Percentiles rank a stretch among this genome's conserved stretches.
phyloP scores from a whole-genome alignment of 768 basidiomycete genomes.

The Mycena chlorophos region DNA sequence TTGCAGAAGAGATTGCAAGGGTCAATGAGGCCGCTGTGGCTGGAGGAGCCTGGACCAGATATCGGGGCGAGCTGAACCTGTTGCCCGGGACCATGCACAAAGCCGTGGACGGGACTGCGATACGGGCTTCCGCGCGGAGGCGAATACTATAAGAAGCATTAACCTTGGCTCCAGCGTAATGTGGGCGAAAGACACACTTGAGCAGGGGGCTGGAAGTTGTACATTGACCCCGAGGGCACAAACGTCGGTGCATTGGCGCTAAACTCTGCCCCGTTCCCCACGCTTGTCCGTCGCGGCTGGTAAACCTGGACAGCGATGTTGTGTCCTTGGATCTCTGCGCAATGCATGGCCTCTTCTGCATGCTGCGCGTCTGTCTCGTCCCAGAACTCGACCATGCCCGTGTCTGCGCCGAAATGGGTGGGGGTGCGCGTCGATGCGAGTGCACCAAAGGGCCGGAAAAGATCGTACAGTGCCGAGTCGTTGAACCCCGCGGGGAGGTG shows the following conservation, averaged over 20 bases:
- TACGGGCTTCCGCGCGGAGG: constrained; percentile 62
- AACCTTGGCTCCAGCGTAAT: background rate
- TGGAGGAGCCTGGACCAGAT: constrained; percentile 72
- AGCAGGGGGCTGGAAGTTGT: constrained; percentile 61
- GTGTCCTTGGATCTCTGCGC: constrained; percentile 77
- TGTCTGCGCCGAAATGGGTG: constrained; percentile 75
- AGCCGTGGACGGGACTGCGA: constrained; percentile 49
- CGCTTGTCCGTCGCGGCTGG: constrained; percentile 61
- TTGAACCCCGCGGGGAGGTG: constrained; percentile 71
- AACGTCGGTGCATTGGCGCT: constrained; percentile 74
- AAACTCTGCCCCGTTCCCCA: constrained; percentile 57
- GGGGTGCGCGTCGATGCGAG: constrained; percentile 76
- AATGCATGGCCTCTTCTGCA: constrained; percentile 83
- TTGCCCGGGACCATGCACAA: constrained; percentile 86
- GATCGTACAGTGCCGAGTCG: constrained; percentile 77
- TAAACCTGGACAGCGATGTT: constrained; percentile 84
- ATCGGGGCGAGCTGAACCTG: constrained; percentile 83
- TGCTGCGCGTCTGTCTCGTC: constrained; percentile 79
- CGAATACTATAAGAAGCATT: constrained; percentile 51
- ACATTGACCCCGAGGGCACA: constrained; percentile 68
- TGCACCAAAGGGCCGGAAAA: constrained; percentile 83
- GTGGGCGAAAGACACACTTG: constrained; percentile 5
- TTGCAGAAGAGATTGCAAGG: constrained; percentile 91
- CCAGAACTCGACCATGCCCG: constrained; percentile 83
- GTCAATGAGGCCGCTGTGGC: constrained; percentile 86